Conservation (phyloP, 768 basidiomycete species). For the Ramaria sp. region DNA sequence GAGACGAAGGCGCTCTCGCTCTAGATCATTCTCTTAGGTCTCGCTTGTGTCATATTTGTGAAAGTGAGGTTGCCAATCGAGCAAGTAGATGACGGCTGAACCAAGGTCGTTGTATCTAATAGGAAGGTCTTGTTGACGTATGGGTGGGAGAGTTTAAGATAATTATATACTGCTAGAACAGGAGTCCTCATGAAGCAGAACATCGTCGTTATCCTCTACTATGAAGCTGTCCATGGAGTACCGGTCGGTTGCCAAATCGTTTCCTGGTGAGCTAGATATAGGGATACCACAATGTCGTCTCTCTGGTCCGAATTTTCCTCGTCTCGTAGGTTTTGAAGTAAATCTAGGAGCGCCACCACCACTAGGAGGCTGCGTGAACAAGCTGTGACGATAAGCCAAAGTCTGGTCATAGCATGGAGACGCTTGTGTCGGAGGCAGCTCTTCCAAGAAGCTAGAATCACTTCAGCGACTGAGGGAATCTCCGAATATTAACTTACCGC, state of each 20-base stretch:
- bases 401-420: conserved; percentile 67
- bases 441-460: conserved; percentile 33
- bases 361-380: conserved; percentile 56
- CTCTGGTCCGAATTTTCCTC: conserved; percentile 25
- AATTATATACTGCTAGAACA: not conserved
- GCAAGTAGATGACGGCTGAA: not conserved
- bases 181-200: conserved; percentile 24
- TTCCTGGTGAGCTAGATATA: conserved; percentile 46
- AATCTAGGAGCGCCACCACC: conserved; percentile 40
- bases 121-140: not conserved
- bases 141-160: not conserved
- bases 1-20: conserved; percentile 8
- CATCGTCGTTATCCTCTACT: conserved; percentile 66
- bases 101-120: not conserved
- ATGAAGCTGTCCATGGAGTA: conserved; percentile 74
- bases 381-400: conserved; percentile 55
- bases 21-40: conserved; percentile 2
- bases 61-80: not conserved
- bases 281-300: conserved; percentile 16
- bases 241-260: conserved; percentile 43
- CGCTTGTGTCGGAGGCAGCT: conserved; percentile 53
- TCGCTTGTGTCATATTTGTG: not conserved
- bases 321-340: conserved; percentile 35
- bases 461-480: not conserved
- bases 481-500: conserved; percentile 20